Conservation (phyloP, 495 filamentous ascomycete genomes). For the Pyrenopolyporus hunteri region DNA sequence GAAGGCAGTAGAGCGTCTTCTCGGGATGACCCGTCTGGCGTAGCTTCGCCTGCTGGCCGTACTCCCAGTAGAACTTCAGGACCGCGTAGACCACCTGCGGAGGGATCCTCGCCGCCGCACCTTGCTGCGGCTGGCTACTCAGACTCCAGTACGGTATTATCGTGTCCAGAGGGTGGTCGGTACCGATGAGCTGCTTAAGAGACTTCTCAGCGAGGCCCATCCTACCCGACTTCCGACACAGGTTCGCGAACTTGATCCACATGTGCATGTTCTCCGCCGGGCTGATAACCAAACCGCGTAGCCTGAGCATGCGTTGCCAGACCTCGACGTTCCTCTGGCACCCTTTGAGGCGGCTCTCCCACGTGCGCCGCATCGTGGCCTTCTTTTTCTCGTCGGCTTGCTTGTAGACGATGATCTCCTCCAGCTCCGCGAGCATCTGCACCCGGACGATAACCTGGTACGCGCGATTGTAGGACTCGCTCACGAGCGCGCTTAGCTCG, state of each 20-base stretch:
- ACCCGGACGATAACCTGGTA: constrained; percentile 96
- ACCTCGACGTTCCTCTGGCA: constrained; percentile 98
- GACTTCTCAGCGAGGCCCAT: constrained; percentile 97
- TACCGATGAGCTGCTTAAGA: constrained; percentile 71
- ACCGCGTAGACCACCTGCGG: constrained; percentile 88
- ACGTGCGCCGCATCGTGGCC: constrained; percentile 87
- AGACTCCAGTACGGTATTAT: constrained; percentile 61
- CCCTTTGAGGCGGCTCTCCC: constrained; percentile 92
- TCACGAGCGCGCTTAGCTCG: constrained; percentile 90
- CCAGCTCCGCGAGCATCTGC: constrained; percentile 97
- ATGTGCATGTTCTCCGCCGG: constrained; percentile 95
- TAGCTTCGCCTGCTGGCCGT: constrained; percentile 56
- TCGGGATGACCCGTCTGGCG: constrained; percentile 52
- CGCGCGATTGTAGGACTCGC: constrained; percentile 94
- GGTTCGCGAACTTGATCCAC: constrained; percentile 98
- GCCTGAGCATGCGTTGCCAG: constrained; percentile 97
- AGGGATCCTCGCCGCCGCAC: constrained; percentile 55
- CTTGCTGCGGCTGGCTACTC: constrained; percentile 52
- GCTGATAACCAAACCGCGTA: constrained; percentile 86
- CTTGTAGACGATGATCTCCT: constrained; percentile 98
- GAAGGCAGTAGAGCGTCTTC: constrained; percentile 76
- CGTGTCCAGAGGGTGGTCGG: constrained; percentile 66
- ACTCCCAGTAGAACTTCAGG: constrained; percentile 95
- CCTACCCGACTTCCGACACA: constrained; percentile 93
- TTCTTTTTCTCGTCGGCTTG: constrained; percentile 88